These are phyloP conservation scores for Picochlorum sp. DNA, from an alignment of 139 green algal genomes.

Conservation along the genomic window DNA sequence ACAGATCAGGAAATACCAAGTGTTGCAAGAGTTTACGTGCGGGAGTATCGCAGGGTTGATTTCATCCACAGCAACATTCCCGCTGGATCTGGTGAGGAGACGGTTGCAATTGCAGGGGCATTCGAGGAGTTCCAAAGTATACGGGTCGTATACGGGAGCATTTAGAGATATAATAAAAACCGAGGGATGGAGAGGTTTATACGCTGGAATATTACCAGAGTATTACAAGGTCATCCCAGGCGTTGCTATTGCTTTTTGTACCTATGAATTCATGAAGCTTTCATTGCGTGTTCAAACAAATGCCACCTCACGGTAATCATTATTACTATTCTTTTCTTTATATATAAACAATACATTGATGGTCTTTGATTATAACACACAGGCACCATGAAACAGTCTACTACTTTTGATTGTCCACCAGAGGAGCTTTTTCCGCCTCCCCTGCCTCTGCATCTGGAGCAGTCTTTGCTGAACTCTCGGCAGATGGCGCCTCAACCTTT, in stretches of 20 bases:
- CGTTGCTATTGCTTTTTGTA: constrained; percentile 81
- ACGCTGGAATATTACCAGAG: constrained; percentile 76
- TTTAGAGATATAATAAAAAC: constrained; percentile 38
- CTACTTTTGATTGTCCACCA: constrained; percentile 5
- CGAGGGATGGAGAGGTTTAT: constrained; percentile 63
- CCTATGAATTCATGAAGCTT: constrained; percentile 63
- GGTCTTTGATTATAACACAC: background rate
- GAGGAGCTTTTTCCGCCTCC: constrained; percentile 6
- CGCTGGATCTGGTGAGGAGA: constrained; percentile 74
- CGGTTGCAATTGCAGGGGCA: constrained; percentile 72
- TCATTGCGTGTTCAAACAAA: constrained; percentile 34
- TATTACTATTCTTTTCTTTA: background rate
- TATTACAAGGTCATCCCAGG: constrained; percentile 87
- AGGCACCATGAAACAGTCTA: background rate
- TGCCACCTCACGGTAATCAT: constrained; percentile 9
- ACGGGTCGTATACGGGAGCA: constrained; percentile 38
- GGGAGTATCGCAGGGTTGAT: constrained; percentile 67
- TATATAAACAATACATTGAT: constrained; percentile 11
- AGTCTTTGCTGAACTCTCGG: background rate
- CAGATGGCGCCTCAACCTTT: constrained; percentile 1
- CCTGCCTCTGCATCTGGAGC: background rate
- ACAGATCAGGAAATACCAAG: constrained; percentile 18
- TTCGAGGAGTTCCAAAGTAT: constrained; percentile 15
- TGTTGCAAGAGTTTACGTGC: constrained; percentile 56
- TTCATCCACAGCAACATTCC: constrained; percentile 80